These are phyloP conservation scores for Lupinus albus DNA, from an alignment of 306 rosid species.

Conservation along the genomic window DNA sequence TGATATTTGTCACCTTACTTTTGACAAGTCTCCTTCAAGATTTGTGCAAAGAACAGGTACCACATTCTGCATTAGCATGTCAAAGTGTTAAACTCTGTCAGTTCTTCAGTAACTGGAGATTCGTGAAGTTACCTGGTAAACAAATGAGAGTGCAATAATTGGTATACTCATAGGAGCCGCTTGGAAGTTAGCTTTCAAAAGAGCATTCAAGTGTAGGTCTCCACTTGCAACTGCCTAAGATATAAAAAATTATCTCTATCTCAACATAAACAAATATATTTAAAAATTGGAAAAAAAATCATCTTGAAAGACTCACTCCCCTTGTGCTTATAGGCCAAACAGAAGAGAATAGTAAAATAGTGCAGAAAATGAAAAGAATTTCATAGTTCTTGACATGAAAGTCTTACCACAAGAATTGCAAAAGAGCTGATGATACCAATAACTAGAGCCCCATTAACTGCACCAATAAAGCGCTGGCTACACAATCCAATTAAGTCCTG, in stretches of 20 bases:
- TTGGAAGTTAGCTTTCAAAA: constrained; percentile 74
- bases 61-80: constrained; percentile 65
- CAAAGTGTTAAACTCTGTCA: constrained; percentile 35
- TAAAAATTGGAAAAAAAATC: neutral
- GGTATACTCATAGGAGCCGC: constrained; percentile 90
- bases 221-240: constrained; percentile 80
- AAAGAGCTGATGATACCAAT: constrained; percentile 67
- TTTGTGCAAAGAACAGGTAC: constrained; percentile 82
- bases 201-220: constrained; percentile 70
- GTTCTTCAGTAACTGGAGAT: constrained; percentile 31
- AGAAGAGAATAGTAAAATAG: neutral
- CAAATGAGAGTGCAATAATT: constrained; percentile 79
- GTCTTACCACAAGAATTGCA: constrained; percentile 72
- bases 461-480: constrained; percentile 81
- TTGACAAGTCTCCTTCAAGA: constrained; percentile 82
- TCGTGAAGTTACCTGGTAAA: constrained; percentile 69
- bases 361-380: neutral
- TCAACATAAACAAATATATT: no score
- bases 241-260: constrained; percentile 8
- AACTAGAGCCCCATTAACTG: constrained; percentile 67
- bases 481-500: constrained; percentile 41
- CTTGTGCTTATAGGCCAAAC: neutral
- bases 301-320: neutral
- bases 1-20: constrained; percentile 72
- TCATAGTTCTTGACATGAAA: constrained; percentile 27